A percentile compares a stretch with the other conserved stretches of the same genome.
phyloP scores from a whole-genome alignment of 495 filamentous ascomycete species.

The Penicillium goetzii region DNA sequence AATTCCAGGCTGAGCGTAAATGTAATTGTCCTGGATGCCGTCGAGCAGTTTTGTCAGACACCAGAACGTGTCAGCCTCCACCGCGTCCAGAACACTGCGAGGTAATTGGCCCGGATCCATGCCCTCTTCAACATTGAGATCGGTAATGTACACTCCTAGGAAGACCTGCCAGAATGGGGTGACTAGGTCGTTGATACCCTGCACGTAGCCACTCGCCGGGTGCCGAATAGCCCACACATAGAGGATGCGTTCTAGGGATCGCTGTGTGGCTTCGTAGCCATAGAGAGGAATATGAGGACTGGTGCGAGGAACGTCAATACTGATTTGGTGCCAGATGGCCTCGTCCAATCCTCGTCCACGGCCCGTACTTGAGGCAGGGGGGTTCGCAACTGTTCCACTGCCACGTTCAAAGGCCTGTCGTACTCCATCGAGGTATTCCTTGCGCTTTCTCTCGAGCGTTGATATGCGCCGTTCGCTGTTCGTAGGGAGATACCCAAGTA shows the following conservation, averaged over 20 bases:
- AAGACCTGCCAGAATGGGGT: constrained; percentile 99
- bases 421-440: constrained; percentile 95
- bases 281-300: constrained; percentile 96
- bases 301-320: constrained; percentile 95
- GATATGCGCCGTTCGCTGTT: constrained; percentile 89
- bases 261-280: constrained; percentile 92
- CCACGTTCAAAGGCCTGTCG: constrained; percentile 90
- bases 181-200: constrained; percentile 97
- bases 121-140: constrained; percentile 85
- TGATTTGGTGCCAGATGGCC: constrained; percentile 97
- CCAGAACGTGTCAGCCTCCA: constrained; percentile 98
- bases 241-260: constrained; percentile 88
- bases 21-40: constrained; percentile 98
- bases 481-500: constrained; percentile 93
- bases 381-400: constrained; percentile 37
- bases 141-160: constrained; percentile 88
- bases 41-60: constrained; percentile 95
- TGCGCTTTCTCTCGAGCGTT: constrained; percentile 91
- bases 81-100: constrained; percentile 87
- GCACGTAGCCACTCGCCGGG: constrained; percentile 95
- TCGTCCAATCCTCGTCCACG: constrained; percentile 84
- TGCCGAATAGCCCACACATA: constrained; percentile 98
- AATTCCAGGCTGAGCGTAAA: constrained; percentile 95
- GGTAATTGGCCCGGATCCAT: constrained; percentile 97
- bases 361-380: constrained; percentile 44